Percentiles rank a stretch among this genome's conserved stretches.
phyloP scores from a whole-genome alignment of 495 filamentous ascomycete species.

The Xanthoparmelia taractica region DNA sequence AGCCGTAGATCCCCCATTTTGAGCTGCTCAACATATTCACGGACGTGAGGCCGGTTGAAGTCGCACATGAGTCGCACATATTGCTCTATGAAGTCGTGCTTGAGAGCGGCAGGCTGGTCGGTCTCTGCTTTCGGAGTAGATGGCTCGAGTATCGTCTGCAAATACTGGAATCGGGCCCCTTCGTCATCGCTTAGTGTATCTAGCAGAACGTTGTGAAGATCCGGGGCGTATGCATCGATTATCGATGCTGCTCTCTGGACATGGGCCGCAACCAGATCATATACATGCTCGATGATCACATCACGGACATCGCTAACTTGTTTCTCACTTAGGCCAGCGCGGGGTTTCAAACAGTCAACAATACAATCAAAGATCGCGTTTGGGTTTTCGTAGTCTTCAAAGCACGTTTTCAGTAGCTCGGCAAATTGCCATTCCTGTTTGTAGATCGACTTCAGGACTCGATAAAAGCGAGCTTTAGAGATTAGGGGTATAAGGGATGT shows the following conservation, averaged over 20 bases:
- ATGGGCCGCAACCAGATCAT: constrained; percentile 62
- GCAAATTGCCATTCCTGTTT: constrained; percentile 71
- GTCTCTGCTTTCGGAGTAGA: constrained; percentile 37
- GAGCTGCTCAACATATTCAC: constrained; percentile 71
- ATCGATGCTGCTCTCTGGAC: constrained; percentile 59
- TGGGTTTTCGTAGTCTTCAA: constrained; percentile 74
- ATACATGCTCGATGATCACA: constrained; percentile 61
- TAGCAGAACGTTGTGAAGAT: constrained; percentile 65
- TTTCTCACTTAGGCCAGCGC: constrained; percentile 59
- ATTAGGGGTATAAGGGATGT: constrained; percentile 67
- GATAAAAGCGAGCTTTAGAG: constrained; percentile 74
- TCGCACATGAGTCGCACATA: constrained; percentile 88
- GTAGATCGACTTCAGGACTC: constrained; percentile 89
- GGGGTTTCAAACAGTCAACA: constrained; percentile 67
- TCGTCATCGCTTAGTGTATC: constrained; percentile 54
- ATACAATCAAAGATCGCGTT: constrained; percentile 70
- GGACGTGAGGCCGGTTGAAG: constrained; percentile 74
- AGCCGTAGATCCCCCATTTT: constrained; percentile 74
- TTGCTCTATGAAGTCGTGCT: constrained; percentile 57
- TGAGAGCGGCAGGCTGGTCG: constrained; percentile 32
- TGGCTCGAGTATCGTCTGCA: constrained; percentile 72
- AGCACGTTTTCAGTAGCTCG: constrained; percentile 69
- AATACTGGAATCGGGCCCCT: constrained; percentile 65
- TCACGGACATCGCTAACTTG: constrained; percentile 67
- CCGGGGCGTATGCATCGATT: constrained; percentile 56